Base-by-base conservation (phyloP, 75 land plant species). In the Larix kaempferi region DNA sequence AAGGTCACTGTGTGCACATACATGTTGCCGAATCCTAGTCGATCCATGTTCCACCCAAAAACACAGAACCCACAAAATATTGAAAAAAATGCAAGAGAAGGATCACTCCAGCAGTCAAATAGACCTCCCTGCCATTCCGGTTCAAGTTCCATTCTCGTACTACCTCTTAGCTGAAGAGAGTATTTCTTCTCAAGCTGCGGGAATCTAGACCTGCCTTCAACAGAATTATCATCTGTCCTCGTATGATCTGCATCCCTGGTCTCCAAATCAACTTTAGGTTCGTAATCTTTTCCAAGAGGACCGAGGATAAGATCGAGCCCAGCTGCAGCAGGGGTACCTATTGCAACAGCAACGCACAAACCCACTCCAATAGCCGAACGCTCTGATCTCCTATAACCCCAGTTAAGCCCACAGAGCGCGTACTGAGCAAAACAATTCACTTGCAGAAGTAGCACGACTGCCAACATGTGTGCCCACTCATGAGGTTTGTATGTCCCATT, bases 21-120 rank as follows among this genome's bases (percentile, higher is more conserved):
- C 87, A 91, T 88, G 84, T 94, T 94, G 23, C 98, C 98, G 69
- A 94, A 89, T 0, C 98, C 98, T n/a, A 94, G 86, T 78, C 98
- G 85, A 52, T 92, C 98, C 91, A 94, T 88, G 78, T 94, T 94
- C 89, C 92, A 94, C 16, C 98, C 98, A 81, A 92, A 87, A 16
- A 94, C 94, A 77, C 98, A 92, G 44, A 85, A 84, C 26, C 86
- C 75, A 63, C 92, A 94, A 62, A 88, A 80, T 12, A 85, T 83
- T 8, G 98, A 84, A 10, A 89, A 82, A 57, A 77, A 87, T 2
- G 91, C 78, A 29, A 86, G 57, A 22, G 82, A 71, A 2, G 76
- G 76, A 49, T 90, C 89, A n/a, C 88, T 87, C 76, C 88, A 84
- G 21, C 89, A 63, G 73, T 92, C 88, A 61, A 81, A 82, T 59